Percentiles rank a stretch among this genome's conserved stretches.
These are phyloP conservation scores for Panaeolus papilionaceus DNA, from an alignment of 768 basidiomycete species.

Conservation along the genomic window DNA sequence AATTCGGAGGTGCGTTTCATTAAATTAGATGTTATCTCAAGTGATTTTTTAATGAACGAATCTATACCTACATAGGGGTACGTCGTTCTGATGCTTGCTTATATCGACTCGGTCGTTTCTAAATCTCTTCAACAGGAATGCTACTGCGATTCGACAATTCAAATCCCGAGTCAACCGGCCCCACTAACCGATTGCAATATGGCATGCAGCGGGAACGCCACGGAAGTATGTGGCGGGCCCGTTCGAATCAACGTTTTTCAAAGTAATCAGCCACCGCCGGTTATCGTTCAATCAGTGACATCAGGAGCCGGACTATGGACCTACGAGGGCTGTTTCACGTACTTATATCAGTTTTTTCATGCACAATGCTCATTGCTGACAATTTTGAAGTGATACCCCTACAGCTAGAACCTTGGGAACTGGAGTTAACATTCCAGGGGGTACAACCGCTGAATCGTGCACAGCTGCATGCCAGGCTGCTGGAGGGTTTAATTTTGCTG, in stretches of 20 bases:
- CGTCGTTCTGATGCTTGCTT: background rate
- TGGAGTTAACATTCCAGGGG: slow-evolving; percentile 47
- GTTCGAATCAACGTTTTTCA: slow-evolving; percentile 58
- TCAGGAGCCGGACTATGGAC: slow-evolving; percentile 46
- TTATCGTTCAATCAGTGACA: slow-evolving; percentile 54
- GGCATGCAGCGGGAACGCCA: slow-evolving; percentile 58
- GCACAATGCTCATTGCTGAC: background rate
- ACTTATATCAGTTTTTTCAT: slow-evolving; percentile 22
- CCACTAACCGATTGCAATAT: slow-evolving; percentile 55
- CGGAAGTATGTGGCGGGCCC: slow-evolving; percentile 61
- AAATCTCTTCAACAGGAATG: background rate
- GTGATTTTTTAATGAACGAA: background rate
- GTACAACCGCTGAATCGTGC: slow-evolving; percentile 56
- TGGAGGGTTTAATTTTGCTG: slow-evolving; percentile 45
- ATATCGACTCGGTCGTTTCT: background rate
- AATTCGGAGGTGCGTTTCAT: slow-evolving; percentile 52
- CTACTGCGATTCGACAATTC: slow-evolving; percentile 62
- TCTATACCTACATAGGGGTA: background rate
- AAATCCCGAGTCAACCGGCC: slow-evolving; percentile 51
- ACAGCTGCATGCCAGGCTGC: slow-evolving; percentile 51
- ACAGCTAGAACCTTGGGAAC: slow-evolving; percentile 39
- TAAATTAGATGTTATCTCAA: slow-evolving; percentile 21
- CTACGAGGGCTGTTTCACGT: slow-evolving; percentile 73
- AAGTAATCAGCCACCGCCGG: slow-evolving; percentile 56
- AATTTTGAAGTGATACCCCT: slow-evolving; percentile 37